These are phyloP conservation scores for Ophiostoma populinum DNA, from an alignment of 2,329 filamentous ascomycete genomes.

Conservation along the genomic window DNA sequence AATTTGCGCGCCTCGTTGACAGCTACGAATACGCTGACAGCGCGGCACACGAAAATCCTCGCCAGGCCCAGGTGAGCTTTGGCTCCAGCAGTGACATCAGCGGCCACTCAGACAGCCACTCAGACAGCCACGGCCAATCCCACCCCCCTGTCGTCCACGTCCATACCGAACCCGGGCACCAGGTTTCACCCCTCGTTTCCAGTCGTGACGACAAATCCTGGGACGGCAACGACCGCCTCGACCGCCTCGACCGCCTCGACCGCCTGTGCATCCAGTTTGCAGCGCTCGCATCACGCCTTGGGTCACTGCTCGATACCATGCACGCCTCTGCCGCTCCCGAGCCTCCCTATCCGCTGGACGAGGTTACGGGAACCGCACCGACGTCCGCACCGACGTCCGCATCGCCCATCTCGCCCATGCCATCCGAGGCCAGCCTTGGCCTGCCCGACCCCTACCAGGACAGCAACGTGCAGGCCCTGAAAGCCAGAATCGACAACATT, in stretches of 20 bases:
- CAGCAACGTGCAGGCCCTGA: conserved; percentile 32
- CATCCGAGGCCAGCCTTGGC: too few relatives aligned
- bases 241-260: background rate
- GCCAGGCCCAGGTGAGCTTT: too few relatives aligned
- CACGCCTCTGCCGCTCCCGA: too few relatives aligned
- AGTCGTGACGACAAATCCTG: background rate
- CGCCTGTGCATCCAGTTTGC: background rate
- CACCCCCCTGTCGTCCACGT: too few relatives aligned
- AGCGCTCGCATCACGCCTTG: background rate
- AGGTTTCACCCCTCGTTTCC: background rate
- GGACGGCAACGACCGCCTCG: conserved; percentile 1
- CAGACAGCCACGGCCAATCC: background rate
- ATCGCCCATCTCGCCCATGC: conserved; percentile 6
- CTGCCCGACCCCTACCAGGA: too few relatives aligned
- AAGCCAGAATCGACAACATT: conserved; percentile 42
- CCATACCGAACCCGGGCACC: too few relatives aligned
- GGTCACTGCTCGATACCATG: conserved; percentile 23
- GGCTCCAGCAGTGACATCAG: conserved; percentile 3
- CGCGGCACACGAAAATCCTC: too few relatives aligned
- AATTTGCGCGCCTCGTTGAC: conserved; percentile 35
- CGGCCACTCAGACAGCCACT: background rate
- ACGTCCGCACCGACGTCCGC: too few relatives aligned
- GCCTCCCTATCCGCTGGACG: too few relatives aligned
- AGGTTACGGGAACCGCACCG: too few relatives aligned
- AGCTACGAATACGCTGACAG: too few relatives aligned